phyloP scores from a whole-genome alignment of 495 filamentous ascomycete species.

The Aspergillus ostianus region DNA sequence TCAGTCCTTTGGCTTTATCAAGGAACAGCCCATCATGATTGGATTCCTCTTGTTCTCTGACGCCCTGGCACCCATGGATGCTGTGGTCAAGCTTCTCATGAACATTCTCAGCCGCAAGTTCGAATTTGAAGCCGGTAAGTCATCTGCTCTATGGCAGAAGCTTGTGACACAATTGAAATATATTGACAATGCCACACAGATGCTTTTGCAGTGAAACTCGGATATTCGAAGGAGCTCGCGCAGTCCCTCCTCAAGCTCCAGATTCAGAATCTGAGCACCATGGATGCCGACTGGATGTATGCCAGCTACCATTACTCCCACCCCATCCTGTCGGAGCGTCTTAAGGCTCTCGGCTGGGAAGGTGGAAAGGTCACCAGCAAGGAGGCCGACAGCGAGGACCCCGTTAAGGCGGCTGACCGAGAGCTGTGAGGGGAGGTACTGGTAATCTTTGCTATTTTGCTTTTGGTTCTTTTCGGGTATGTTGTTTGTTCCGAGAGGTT shows the following conservation, averaged over 20 bases:
- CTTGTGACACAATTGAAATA: neutral
- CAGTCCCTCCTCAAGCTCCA: slow-evolving; percentile 92
- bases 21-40: slow-evolving; percentile 85
- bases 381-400: slow-evolving; percentile 51
- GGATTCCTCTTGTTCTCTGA: slow-evolving; percentile 97
- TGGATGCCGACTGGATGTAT: slow-evolving; percentile 98
- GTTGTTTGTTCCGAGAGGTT: slow-evolving; percentile 8
- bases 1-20: slow-evolving; percentile 83
- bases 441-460: slow-evolving; percentile 11
- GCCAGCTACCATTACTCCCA: slow-evolving; percentile 98
- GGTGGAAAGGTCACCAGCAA: slow-evolving; percentile 56
- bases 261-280: slow-evolving; percentile 94
- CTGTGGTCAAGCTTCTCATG: slow-evolving; percentile 88
- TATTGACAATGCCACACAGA: slow-evolving; percentile 40
- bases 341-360: slow-evolving; percentile 86
- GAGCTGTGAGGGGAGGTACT: slow-evolving; percentile 44
- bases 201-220: slow-evolving; percentile 79
- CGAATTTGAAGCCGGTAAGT: slow-evolving; percentile 89
- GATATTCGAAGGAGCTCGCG: slow-evolving; percentile 83
- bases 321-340: slow-evolving; percentile 88
- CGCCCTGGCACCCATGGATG: slow-evolving; percentile 86
- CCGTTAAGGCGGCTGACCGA: slow-evolving; percentile 56
- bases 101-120: slow-evolving; percentile 91
- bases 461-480: slow-evolving; percentile 3
- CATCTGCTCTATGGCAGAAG: neutral